Conservation (phyloP, 2,329 filamentous ascomycete species). For the Phyllosticta paracitricarpa region DNA sequence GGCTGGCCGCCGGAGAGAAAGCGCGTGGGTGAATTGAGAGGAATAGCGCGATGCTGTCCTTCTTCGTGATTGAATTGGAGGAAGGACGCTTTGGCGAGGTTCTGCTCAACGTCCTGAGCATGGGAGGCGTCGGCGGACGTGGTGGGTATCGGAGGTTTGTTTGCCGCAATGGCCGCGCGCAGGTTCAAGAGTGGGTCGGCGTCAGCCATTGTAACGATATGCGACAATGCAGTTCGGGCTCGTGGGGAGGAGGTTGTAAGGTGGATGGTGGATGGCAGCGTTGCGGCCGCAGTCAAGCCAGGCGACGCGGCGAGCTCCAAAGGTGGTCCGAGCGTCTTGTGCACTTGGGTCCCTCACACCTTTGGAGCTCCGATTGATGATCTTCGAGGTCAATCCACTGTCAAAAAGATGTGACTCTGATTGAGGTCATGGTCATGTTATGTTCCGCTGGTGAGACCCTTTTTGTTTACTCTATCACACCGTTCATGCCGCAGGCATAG, state of each 20-base stretch:
- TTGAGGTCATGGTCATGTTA: not conserved
- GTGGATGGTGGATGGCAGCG: not conserved
- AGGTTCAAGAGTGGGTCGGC: conserved; percentile 73
- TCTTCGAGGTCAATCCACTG: too few relatives aligned
- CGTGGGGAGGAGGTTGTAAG: not conserved
- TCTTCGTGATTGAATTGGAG: conserved; percentile 58
- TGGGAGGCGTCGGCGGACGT: conserved; percentile 56
- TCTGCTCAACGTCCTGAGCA: conserved; percentile 47
- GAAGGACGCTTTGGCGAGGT: conserved; percentile 46
- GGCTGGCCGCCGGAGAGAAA: conserved; percentile 63
- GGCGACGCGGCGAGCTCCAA: not conserved
- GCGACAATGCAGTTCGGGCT: conserved; percentile 1
- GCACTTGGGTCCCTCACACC: too few relatives aligned
- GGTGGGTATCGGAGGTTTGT: conserved; percentile 61
- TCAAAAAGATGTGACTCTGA: not conserved
- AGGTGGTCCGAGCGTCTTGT: conserved; percentile 1
- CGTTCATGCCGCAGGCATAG: not conserved
- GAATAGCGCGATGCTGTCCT: conserved; percentile 47
- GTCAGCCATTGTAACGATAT: conserved; percentile 41
- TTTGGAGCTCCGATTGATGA: too few relatives aligned
- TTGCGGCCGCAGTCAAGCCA: conserved; percentile 2
- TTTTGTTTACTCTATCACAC: too few relatives aligned
- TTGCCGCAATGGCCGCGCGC: conserved; percentile 68
- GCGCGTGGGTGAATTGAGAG: conserved; percentile 66
- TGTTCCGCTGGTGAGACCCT: too few relatives aligned